These are phyloP conservation scores for Zygotorulaspora danielsina DNA, from an alignment of 805 yeast genomes.

Conservation along the genomic window DNA sequence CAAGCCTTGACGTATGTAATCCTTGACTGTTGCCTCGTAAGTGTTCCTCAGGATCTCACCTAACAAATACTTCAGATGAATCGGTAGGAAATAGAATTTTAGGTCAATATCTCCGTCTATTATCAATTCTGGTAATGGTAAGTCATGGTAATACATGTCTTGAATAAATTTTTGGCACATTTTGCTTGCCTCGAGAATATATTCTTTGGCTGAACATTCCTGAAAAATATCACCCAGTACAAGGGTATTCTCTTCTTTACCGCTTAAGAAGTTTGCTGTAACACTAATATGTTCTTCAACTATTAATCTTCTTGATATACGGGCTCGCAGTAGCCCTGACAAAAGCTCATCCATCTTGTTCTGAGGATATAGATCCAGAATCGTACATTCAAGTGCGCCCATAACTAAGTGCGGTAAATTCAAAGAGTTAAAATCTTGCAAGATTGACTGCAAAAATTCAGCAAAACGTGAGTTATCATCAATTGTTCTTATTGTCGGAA, in stretches of 20 bases:
- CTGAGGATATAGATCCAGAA: slow-evolving; percentile 54
- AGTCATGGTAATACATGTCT: slow-evolving; percentile 47
- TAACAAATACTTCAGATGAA: slow-evolving; percentile 79
- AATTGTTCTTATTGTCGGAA: slow-evolving; percentile 60
- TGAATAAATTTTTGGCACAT: slow-evolving; percentile 49
- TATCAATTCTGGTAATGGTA: slow-evolving; percentile 64
- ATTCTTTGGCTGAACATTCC: slow-evolving; percentile 67
- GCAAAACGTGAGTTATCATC: slow-evolving; percentile 77
- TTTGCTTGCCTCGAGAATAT: slow-evolving; percentile 53
- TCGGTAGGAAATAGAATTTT: slow-evolving; percentile 75
- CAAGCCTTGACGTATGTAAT: slow-evolving; percentile 37
- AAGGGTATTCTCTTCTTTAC: slow-evolving; percentile 41
- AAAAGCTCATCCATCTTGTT: slow-evolving; percentile 65
- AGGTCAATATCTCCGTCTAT: slow-evolving; percentile 70
- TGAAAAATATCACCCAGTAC: slow-evolving; percentile 78
- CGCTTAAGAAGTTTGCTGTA: slow-evolving; percentile 54
- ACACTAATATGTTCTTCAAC: slow-evolving; percentile 88
- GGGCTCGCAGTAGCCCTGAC: slow-evolving; percentile 72
- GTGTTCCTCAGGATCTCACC: slow-evolving; percentile 88
- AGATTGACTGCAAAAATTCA: slow-evolving; percentile 52
- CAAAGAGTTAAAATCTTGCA: slow-evolving; percentile 71
- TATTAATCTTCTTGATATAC: slow-evolving; percentile 85
- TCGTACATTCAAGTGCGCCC: slow-evolving; percentile 84
- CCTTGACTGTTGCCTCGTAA: slow-evolving; percentile 69
- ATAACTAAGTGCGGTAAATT: slow-evolving; percentile 85